Base-by-base conservation (phyloP, 192 early-diverging fungal genomes). In the Nowakowskiella sp. region DNA sequence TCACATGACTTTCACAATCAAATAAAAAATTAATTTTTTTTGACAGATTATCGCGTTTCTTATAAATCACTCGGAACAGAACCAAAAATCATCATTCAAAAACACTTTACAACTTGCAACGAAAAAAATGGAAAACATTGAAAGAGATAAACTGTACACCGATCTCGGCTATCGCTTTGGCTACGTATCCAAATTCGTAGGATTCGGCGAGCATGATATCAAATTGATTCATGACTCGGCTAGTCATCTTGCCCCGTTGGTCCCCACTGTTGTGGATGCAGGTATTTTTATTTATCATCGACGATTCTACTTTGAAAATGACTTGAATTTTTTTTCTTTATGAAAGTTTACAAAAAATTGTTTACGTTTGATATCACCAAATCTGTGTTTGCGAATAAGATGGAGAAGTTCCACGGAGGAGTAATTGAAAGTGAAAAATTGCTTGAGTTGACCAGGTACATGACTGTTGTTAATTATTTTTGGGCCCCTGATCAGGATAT, bases 91-190 rank as follows among this genome's bases (percentile, higher is more conserved):
- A 13, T 13, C 13, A 39, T 39, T 13, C 36, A 39, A 39, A 39
- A 13, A 39, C 36, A 39, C 13, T 13, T 39, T 19, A 19, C 36
- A 39, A 19, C 36, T 39, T 19, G 13, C 13, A 39, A 39, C 36
- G 19, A 39, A 39, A 13, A 39, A 19, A 39, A 13, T 13, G 13
- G 19, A 13, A 13, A 39, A 39, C 13, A 39, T 88, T 58, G 86
- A 87, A 44, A 68, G 74, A 48, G 65, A 74, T 33, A 62, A 76
- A 23, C 69, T 89, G 16, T 87, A 88, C 67, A 73, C 76, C 26
- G 88, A 90, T 53, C 10, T 78, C 25, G 51, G 72, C 62, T 90
- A 90, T 76, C 81, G 88, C n/a, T 85, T 80, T 61, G 68, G 85
- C 31, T 89, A 86, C 44, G 84, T 90, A 19, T 61, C 84, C 5